Percentiles rank a stretch among this genome's conserved stretches.
phyloP scores from a whole-genome alignment of 805 yeast genomes.

The Metschnikowia sp. region DNA sequence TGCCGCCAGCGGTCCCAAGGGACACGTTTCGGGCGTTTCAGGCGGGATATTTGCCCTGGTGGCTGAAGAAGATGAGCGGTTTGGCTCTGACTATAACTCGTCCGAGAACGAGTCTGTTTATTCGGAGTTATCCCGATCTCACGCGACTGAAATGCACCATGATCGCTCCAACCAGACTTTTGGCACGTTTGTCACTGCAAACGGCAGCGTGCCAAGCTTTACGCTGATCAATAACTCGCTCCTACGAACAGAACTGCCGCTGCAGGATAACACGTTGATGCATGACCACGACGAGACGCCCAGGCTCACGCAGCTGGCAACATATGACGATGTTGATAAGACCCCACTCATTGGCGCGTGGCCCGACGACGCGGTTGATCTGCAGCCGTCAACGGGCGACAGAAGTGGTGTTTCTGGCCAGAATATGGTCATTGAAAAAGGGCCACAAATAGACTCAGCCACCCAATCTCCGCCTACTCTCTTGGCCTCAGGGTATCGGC shows the following conservation, averaged over 20 bases:
- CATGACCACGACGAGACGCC: slow-evolving; percentile 31
- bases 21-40: not conserved
- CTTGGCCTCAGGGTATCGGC: slow-evolving; percentile 8
- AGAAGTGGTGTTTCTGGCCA: too few relatives aligned
- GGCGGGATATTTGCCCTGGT: slow-evolving; percentile 1
- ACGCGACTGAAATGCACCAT: not conserved
- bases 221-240: slow-evolving; percentile 33
- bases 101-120: slow-evolving; percentile 5
- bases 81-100: slow-evolving; percentile 9
- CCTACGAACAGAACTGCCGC: slow-evolving; percentile 19
- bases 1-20: slow-evolving; percentile 21
- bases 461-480: not conserved
- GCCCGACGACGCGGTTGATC: slow-evolving; percentile 5
- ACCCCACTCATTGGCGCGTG: slow-evolving; percentile 26
- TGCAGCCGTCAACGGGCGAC: not conserved
- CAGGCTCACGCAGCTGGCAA: slow-evolving; percentile 16
- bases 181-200: slow-evolving; percentile 27
- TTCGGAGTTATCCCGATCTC: not conserved
- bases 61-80: slow-evolving; percentile 17
- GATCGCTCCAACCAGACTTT: slow-evolving; percentile 25
- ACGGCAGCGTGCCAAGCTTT: slow-evolving; percentile 26
- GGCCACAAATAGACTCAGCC: too few relatives aligned
- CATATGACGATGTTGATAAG: slow-evolving; percentile 21
- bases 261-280: slow-evolving; percentile 20
- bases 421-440: not conserved